phyloP scores from a whole-genome alignment of 345 rosid genomes.

The Gossypium ekmanianum region DNA sequence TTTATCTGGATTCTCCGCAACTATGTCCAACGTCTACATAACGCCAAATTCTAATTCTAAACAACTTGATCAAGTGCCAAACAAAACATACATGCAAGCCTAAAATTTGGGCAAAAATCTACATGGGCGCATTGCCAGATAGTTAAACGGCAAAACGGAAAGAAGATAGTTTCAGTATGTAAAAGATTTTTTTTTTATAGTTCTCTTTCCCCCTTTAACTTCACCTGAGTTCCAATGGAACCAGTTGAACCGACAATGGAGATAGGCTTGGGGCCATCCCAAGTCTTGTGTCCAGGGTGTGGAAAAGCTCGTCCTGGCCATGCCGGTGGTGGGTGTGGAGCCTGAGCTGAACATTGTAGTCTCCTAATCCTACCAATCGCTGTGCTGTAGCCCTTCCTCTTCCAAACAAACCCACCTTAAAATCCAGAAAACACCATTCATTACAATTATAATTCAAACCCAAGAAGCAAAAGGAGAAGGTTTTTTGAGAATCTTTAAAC shows the following conservation, averaged over 20 bases:
- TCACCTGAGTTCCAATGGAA: conserved; percentile 97
- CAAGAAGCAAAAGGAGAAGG: background rate
- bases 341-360: conserved; percentile 56
- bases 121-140: background rate
- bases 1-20: conserved; percentile 83
- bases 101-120: background rate
- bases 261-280: conserved; percentile 93
- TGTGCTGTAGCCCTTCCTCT: conserved; percentile 44
- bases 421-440: conserved; percentile 14
- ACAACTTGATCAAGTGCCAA: conserved; percentile 7
- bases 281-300: conserved; percentile 54
- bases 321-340: conserved; percentile 73
- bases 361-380: conserved; percentile 45
- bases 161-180: background rate
- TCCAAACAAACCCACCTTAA: conserved; percentile 52
- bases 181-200: background rate
- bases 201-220: background rate
- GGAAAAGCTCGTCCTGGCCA: conserved; percentile 94
- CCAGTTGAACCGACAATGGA: conserved; percentile 94
- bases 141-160: background rate
- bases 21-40: conserved; percentile 82
- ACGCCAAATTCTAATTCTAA: conserved; percentile 6
- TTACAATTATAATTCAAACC: conserved; percentile 6
- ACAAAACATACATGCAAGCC: background rate
- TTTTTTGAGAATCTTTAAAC: background rate